These are phyloP conservation scores for Fusarium devonianum DNA, from an alignment of 2,329 filamentous ascomycete species.

Conservation along the genomic window DNA sequence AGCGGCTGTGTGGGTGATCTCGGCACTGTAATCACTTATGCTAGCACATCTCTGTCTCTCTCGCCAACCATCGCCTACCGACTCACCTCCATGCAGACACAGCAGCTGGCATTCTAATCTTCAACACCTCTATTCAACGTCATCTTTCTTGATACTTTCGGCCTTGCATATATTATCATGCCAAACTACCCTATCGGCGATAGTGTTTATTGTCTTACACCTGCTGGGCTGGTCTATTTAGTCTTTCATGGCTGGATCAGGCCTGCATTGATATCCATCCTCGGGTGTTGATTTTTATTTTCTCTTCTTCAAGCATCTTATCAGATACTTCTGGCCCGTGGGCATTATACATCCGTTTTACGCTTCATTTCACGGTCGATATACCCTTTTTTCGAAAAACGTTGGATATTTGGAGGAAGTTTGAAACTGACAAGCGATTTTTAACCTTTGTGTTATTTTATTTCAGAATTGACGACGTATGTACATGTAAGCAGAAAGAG, in stretches of 20 bases:
- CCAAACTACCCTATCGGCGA: slow-evolving; percentile 43
- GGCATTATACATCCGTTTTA: slow-evolving; percentile 41
- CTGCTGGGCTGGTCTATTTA: slow-evolving; percentile 1
- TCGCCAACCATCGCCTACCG: slow-evolving; percentile 15
- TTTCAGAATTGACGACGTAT: slow-evolving; percentile 39
- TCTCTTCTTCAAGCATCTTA: slow-evolving; percentile 20
- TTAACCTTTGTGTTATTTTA: slow-evolving; percentile 30
- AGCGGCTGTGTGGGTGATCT: slow-evolving; percentile 7
- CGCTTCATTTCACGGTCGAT: slow-evolving; percentile 43
- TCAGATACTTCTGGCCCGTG: slow-evolving; percentile 24
- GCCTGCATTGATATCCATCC: slow-evolving; percentile 27
- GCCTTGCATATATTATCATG: slow-evolving; percentile 41
- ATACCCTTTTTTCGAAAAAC: slow-evolving; percentile 42
- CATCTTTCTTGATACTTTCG: slow-evolving; percentile 34
- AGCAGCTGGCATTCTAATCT: slow-evolving; percentile 38
- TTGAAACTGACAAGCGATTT: slow-evolving; percentile 34
- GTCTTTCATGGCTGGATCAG: slow-evolving; percentile 6
- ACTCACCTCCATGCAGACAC: slow-evolving; percentile 7
- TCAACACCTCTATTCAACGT: slow-evolving; percentile 30
- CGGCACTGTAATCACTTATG: slow-evolving; percentile 3
- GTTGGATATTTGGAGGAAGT: slow-evolving; percentile 31
- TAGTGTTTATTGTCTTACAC: slow-evolving; percentile 46
- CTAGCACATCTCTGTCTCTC: slow-evolving; percentile 12
- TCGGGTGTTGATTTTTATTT: slow-evolving; percentile 28
- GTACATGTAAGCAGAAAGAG: slow-evolving; percentile 37